Evolutionary conservation across 345 rosid genomes (phyloP), one percentile per base, ranked within the genome.

Genomic region (Lepidium didymum): DNA sequence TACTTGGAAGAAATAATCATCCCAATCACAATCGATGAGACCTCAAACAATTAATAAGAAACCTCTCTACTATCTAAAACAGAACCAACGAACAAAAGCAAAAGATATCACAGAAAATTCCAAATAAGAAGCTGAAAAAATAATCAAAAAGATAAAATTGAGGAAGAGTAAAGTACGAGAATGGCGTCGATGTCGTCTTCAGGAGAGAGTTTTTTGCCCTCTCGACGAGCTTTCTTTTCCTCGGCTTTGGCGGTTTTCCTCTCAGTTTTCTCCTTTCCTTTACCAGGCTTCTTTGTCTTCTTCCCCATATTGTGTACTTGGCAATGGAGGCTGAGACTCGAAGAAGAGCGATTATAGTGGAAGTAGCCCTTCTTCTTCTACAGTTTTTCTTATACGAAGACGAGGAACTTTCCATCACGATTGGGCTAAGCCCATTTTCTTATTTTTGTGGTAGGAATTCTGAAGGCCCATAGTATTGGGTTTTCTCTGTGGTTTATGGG

Each of bases 111-210:
- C n/a, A 10, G n/a, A 1, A 43, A 43, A 8, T 19, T 36, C 3
- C 34, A 18, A 41, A 1, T 13, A 13, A 41, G 10, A 19, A 27
- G 5, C 13, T 9, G 23, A 3, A 57, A 58, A 19, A 19, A 25
- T 10, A 33, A 16, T 13, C 2, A 11, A 41, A 36, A 35, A 4
- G 33, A 19, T 64, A 12, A 61, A 49, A 16, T 3, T 19, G 45
- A 43, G 51, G 14, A 35, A 53, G 34, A 38, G 57, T 35, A 45
- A 50, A 54, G 33, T 81, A 90, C 97, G 84, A 92, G 79, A 73
- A 92, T 90, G 78, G 96, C 96, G 56, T 92, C 98, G 54, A 92
- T 92, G 80, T 88, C 98, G 53, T 92, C 97, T 73, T 92, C 97
- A 16, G 96, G 96, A 66, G 91, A 85, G 74, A 88, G 77, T 63